Evolutionary conservation across 2,329 filamentous ascomycete species (phyloP).

Genomic region (Alternaria atra): DNA sequence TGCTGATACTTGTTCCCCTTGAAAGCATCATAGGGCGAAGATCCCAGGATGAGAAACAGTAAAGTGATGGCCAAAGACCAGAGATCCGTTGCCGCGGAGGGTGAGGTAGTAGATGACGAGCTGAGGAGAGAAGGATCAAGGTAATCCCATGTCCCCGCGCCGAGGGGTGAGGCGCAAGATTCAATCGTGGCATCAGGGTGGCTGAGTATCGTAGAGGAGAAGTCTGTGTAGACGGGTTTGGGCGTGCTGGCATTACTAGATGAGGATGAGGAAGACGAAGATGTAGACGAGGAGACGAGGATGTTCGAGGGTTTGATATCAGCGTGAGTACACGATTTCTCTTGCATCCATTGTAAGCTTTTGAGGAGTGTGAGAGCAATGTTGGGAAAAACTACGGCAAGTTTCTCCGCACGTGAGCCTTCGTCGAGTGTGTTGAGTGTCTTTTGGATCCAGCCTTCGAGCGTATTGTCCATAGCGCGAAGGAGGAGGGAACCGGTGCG

Average conservation of each 20-base stretch:
- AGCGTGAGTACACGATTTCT: slow-evolving; percentile 51
- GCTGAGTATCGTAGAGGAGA: slow-evolving; percentile 51
- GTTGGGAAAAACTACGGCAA: slow-evolving; percentile 52
- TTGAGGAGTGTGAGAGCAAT: slow-evolving; percentile 52
- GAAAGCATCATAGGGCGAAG: slow-evolving; percentile 53
- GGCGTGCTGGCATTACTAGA: slow-evolving; percentile 2
- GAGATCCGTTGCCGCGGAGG: slow-evolving; percentile 51
- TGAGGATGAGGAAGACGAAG: slow-evolving; percentile 38
- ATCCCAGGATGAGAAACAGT: slow-evolving; percentile 54
- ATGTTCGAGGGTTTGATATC: slow-evolving; percentile 61
- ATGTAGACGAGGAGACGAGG: slow-evolving; percentile 45
- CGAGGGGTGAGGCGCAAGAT: slow-evolving; percentile 38
- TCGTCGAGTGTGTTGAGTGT: slow-evolving; percentile 41
- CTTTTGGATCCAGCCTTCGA: slow-evolving; percentile 44
- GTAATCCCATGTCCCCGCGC: slow-evolving; percentile 59
- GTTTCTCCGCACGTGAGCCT: slow-evolving; percentile 41
- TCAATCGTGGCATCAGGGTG: slow-evolving; percentile 15
- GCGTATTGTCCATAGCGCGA: slow-evolving; percentile 43
- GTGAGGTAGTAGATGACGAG: slow-evolving; percentile 30
- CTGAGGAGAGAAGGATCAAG: slow-evolving; percentile 51
- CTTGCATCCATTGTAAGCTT: slow-evolving; percentile 55
- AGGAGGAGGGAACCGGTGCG: slow-evolving; percentile 44
- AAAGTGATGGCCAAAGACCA: slow-evolving; percentile 58
- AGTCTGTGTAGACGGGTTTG: slow-evolving; percentile 54
- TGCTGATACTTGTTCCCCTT: slow-evolving; percentile 53